Evolutionary conservation across 768 basidiomycete genomes (phyloP), one percentile per base, ranked within the genome.

Genomic region (Lyophyllum atratum): DNA sequence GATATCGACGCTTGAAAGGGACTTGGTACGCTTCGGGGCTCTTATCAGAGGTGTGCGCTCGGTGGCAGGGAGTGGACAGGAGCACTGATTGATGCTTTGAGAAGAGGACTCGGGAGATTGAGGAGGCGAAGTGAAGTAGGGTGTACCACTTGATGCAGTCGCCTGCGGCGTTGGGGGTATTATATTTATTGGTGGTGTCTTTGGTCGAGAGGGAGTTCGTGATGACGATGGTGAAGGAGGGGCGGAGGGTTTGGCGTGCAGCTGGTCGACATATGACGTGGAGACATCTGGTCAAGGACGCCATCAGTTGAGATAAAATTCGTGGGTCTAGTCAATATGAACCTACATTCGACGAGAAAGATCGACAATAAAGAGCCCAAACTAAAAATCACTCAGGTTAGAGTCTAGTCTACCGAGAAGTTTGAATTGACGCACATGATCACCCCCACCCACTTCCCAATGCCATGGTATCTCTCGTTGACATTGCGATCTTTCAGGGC

Each of bases 311-410:
- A 26, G 14, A 54, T 34, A 12, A 10, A n/a, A 10, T 31, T n/a
- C 29, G 33, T 26, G 48, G 49, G 47, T 25, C 29, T 49, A 45
- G 26, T 48, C 6, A 8, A 29, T 29, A 61, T 29, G 28, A 58
- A 75, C 88, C 34, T 67, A 88, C 92, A 93, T 83, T 93, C 92
- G 28, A 93, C 72, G 5, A 91, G 70, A 68, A 93, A 93, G 34
- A 93, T 93, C 11, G 76, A 61, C 43, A 93, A 70, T 12, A 93
- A 67, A 0, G 90, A 89, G 24, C 70, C 72, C 15, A 92, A 68
- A 11, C 90, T 91, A 58, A 19, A 50, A 37, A 14, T 12, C 34
- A 15, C 17, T 14, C 4, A 37, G 6, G 8, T 3, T 4, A 15
- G 14, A 9, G 34, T 37, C 12, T 37, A 3, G 34, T 4, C n/a